A percentile compares a stretch with the other conserved stretches of the same genome.
Evolutionary conservation across 352 stramenopile genomes (phyloP).

Genomic region (Elongisporangium undulatum): DNA sequence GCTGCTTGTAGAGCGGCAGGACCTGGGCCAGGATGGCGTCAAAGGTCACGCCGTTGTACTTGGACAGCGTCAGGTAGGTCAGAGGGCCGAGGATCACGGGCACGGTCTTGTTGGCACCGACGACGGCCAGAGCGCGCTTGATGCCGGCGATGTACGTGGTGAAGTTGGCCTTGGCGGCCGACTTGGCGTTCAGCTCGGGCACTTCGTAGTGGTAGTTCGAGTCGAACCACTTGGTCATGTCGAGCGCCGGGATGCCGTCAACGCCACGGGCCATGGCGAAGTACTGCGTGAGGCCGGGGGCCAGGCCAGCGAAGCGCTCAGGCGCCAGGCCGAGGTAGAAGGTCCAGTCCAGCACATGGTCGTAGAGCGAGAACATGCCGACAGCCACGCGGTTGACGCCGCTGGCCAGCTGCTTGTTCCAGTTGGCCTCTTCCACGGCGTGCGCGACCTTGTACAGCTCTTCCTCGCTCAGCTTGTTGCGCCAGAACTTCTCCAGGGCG

Average conservation of each 20-base stretch:
- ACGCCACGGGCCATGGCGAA: slow-evolving; percentile 90
- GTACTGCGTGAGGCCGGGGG: slow-evolving; percentile 63
- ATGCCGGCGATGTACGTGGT: slow-evolving; percentile 57
- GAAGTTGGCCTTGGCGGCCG: slow-evolving; percentile 78
- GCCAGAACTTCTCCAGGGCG: slow-evolving; percentile 92
- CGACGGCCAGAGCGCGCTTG: slow-evolving; percentile 69
- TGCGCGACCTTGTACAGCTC: slow-evolving; percentile 76
- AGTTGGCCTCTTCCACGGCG: slow-evolving; percentile 81
- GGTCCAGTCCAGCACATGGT: slow-evolving; percentile 89
- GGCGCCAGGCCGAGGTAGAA: slow-evolving; percentile 78
- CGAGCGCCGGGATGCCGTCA: slow-evolving; percentile 86
- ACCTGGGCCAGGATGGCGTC: slow-evolving; percentile 68
- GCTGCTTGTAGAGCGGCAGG: slow-evolving; percentile 71
- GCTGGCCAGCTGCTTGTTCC: slow-evolving; percentile 75
- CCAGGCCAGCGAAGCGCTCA: slow-evolving; percentile 68
- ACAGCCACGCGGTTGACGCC: slow-evolving; percentile 80
- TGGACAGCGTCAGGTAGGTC: slow-evolving; percentile 77
- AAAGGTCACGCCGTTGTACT: slow-evolving; percentile 74
- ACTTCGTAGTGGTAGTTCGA: slow-evolving; percentile 96
- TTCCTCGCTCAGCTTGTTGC: slow-evolving; percentile 70
- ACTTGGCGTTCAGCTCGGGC: slow-evolving; percentile 81
- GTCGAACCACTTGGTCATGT: slow-evolving; percentile 96
- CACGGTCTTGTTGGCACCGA: slow-evolving; percentile 82
- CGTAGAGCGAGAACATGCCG: slow-evolving; percentile 89
- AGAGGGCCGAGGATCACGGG: slow-evolving; percentile 81